Evolutionary conservation across 129 eudicot species (phyloP).

Genomic region (Saussurea involucrata): DNA sequence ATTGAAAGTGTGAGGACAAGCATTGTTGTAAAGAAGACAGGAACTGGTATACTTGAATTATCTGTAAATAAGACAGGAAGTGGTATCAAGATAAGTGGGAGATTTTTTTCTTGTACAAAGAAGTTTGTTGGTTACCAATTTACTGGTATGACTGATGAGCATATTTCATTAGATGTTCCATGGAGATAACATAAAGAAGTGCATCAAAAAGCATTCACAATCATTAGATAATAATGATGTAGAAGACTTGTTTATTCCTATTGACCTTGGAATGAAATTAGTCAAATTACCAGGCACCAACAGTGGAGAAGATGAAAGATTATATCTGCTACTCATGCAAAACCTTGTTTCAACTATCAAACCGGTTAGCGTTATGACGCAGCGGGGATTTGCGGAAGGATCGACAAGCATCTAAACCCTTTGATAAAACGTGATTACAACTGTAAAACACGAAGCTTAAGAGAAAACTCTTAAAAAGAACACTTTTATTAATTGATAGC

Average conservation of each 20-base stretch:
- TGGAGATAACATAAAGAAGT: not conserved
- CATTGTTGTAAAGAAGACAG: slow-evolving; percentile 29
- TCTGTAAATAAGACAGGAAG: not conserved
- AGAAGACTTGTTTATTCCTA: not conserved
- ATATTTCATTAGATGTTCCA: not conserved
- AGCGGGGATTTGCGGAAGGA: too few relatives aligned
- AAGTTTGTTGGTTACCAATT: not conserved
- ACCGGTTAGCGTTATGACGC: too few relatives aligned
- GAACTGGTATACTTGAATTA: slow-evolving; percentile 10
- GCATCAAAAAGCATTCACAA: not conserved
- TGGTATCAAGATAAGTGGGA: not conserved
- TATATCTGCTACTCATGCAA: not conserved
- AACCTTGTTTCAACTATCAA: not conserved
- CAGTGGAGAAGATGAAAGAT: not conserved
- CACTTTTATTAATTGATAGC: too few relatives aligned
- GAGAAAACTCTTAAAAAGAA: too few relatives aligned
- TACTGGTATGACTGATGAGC: not conserved
- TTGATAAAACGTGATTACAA: too few relatives aligned
- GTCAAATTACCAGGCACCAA: not conserved
- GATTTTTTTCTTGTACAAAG: slow-evolving; percentile 11
- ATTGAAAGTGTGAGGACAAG: slow-evolving; percentile 26
- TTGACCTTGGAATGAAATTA: not conserved
- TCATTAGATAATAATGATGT: not conserved
- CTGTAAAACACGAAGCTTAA: too few relatives aligned
- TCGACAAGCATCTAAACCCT: too few relatives aligned